Percentiles rank a stretch among this genome's conserved stretches.
phyloP scores from a whole-genome alignment of 768 basidiomycete species.

The Hebeloma cylindrosporum region DNA sequence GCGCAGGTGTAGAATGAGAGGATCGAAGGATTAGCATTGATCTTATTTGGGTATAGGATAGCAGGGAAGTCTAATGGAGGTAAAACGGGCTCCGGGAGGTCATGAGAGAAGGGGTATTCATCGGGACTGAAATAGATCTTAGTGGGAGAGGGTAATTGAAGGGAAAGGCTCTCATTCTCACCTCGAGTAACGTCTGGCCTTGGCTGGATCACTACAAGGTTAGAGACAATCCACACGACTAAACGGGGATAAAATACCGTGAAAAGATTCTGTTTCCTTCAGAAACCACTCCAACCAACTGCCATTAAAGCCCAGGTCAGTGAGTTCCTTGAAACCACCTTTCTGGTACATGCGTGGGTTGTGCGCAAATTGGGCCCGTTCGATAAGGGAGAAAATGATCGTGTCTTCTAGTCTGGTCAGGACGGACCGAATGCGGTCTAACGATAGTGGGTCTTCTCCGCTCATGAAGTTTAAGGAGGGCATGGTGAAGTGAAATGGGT shows the following conservation, averaged over 20 bases:
- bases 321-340: constrained; percentile 77
- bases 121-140: constrained; percentile 67
- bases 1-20: constrained; percentile 83
- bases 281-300: constrained; percentile 99
- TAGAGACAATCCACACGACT: constrained; percentile 9
- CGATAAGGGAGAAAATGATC: constrained; percentile 97
- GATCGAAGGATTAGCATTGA: constrained; percentile 89
- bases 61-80: constrained; percentile 69
- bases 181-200: constrained; percentile 95
- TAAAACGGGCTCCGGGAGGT: constrained; percentile 83
- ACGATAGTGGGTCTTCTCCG: constrained; percentile 78
- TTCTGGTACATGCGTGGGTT: constrained; percentile 87
- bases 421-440: constrained; percentile 87
- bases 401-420: constrained; percentile 94
- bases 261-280: constrained; percentile 91
- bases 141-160: constrained; percentile 2
- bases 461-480: constrained; percentile 69
- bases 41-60: constrained; percentile 73
- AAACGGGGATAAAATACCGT: constrained; percentile 51
- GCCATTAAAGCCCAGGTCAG: constrained; percentile 70
- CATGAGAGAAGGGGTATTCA: constrained; percentile 90
- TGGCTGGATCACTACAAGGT: constrained; percentile 52
- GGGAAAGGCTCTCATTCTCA: constrained; percentile 29
- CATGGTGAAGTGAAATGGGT: constrained; percentile 33
- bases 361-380: constrained; percentile 94